These are phyloP conservation scores for Calonectria fujianensis DNA, from an alignment of 2,329 filamentous ascomycete species.

Conservation along the genomic window DNA sequence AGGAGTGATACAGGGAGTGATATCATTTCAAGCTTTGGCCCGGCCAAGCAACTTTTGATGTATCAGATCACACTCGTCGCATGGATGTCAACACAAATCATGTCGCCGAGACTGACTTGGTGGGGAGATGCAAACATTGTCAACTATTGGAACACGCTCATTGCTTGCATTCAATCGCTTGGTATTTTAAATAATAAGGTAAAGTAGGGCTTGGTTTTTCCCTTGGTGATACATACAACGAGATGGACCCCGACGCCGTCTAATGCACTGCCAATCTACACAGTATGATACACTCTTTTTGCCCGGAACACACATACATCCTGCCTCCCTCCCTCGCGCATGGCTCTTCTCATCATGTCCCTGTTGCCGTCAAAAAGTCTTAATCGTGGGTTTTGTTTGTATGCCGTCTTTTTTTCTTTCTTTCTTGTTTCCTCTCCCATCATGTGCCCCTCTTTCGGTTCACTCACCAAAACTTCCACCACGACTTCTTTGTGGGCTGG, in stretches of 20 bases:
- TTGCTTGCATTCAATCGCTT: slow-evolving; percentile 49
- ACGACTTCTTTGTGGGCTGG: slow-evolving; percentile 69
- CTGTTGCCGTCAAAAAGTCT: slow-evolving; percentile 19
- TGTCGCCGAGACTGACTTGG: background rate
- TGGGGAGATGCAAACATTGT: background rate
- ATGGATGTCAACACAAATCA: background rate
- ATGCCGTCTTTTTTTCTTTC: background rate
- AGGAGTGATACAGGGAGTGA: background rate
- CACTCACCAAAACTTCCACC: slow-evolving; percentile 67
- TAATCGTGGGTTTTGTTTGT: slow-evolving; percentile 16
- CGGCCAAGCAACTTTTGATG: background rate
- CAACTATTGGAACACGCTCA: background rate
- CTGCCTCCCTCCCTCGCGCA: slow-evolving; percentile 40
- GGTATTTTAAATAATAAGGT: slow-evolving; percentile 54
- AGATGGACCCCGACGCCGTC: slow-evolving; percentile 64
- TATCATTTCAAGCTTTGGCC: background rate
- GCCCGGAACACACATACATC: slow-evolving; percentile 45
- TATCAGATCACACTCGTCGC: background rate
- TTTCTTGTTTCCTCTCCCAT: slow-evolving; percentile 33
- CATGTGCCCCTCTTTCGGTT: slow-evolving; percentile 38
- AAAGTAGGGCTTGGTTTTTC: slow-evolving; percentile 56
- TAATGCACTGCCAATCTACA: slow-evolving; percentile 68
- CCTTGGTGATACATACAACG: slow-evolving; percentile 58
- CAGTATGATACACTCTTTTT: slow-evolving; percentile 63
- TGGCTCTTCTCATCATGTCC: slow-evolving; percentile 14